Percentiles rank a stretch among this genome's conserved stretches.
phyloP scores from a whole-genome alignment of 2,329 filamentous ascomycete species.

The Trichoderma sp. region DNA sequence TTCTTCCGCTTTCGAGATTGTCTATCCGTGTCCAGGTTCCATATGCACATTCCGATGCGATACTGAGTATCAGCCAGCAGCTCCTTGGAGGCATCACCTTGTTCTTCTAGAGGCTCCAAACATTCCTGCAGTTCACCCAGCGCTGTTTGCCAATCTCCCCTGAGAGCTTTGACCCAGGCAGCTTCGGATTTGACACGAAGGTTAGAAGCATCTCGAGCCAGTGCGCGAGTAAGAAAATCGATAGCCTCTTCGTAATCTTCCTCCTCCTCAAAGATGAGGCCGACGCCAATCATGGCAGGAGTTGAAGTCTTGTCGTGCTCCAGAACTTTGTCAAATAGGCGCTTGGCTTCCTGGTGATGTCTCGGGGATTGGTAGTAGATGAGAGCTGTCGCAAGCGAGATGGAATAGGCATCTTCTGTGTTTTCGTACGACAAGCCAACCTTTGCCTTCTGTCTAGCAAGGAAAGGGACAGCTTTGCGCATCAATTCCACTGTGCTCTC shows the following conservation, averaged over 20 bases:
- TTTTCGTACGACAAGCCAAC: conserved; percentile 69
- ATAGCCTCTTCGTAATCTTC: conserved; percentile 82
- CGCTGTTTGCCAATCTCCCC: conserved; percentile 69
- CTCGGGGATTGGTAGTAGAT: conserved; percentile 88
- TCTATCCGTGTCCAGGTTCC: conserved; percentile 75
- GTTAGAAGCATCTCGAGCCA: conserved; percentile 70
- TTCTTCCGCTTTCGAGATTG: conserved; percentile 74
- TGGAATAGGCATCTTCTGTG: conserved; percentile 69
- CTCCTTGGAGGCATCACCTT: conserved; percentile 56
- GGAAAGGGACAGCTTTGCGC: conserved; percentile 65
- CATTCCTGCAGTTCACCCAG: conserved; percentile 68
- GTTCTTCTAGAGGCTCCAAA: conserved; percentile 60
- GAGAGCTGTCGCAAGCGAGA: conserved; percentile 79
- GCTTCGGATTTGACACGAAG: conserved; percentile 79
- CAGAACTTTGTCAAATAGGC: conserved; percentile 80
- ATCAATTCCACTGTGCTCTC: conserved; percentile 76
- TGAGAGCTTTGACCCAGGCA: conserved; percentile 87
- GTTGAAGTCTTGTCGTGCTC: conserved; percentile 73
- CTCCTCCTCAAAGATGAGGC: conserved; percentile 88
- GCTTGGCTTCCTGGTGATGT: conserved; percentile 83
- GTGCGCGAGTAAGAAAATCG: conserved; percentile 73
- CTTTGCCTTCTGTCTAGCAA: conserved; percentile 58
- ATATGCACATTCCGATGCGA: conserved; percentile 80
- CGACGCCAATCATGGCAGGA: conserved; percentile 80
- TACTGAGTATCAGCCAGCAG: conserved; percentile 85